These are phyloP conservation scores for Gnetum montanum DNA, from an alignment of 75 land plant genomes.

Conservation along the genomic window DNA sequence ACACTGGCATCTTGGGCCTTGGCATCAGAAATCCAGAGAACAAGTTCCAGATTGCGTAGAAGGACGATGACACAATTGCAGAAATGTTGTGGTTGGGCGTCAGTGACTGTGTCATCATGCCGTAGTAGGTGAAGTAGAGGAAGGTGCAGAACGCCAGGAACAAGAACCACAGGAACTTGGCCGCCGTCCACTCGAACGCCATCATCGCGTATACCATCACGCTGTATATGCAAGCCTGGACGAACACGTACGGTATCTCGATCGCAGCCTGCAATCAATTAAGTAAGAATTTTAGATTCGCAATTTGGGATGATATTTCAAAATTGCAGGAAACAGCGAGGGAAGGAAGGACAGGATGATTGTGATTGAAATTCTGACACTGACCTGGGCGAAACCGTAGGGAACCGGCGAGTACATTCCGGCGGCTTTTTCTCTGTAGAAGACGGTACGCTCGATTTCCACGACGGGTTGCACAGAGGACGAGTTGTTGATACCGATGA, in stretches of 20 bases:
- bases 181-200: constrained; percentile 62
- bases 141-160: constrained; percentile 74
- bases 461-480: constrained; percentile 62
- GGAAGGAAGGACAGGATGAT: too few relatives aligned
- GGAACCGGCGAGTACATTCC: constrained; percentile 74
- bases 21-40: constrained; percentile 82
- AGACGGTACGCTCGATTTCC: constrained; percentile 56
- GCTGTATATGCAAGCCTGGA: constrained; percentile 55
- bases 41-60: constrained; percentile 72
- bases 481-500: constrained; percentile 58
- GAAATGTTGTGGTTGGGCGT: constrained; percentile 80
- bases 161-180: constrained; percentile 82
- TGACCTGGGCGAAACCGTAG: constrained; percentile 75
- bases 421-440: constrained; percentile 78
- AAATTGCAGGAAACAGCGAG: too few relatives aligned
- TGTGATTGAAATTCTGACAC: too few relatives aligned
- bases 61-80: constrained; percentile 55
- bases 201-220: constrained; percentile 79
- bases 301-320: constrained; percentile 1
- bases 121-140: constrained; percentile 85
- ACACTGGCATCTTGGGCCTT: constrained; percentile 58
- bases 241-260: constrained; percentile 66
- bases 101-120: constrained; percentile 80
- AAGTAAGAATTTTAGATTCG: constrained; percentile 38
- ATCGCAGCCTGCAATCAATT: constrained; percentile 48